A percentile compares a stretch with the other conserved stretches of the same genome.
phyloP scores from a whole-genome alignment of 2,329 filamentous ascomycete species.

The Talaromyces atroroseus region DNA sequence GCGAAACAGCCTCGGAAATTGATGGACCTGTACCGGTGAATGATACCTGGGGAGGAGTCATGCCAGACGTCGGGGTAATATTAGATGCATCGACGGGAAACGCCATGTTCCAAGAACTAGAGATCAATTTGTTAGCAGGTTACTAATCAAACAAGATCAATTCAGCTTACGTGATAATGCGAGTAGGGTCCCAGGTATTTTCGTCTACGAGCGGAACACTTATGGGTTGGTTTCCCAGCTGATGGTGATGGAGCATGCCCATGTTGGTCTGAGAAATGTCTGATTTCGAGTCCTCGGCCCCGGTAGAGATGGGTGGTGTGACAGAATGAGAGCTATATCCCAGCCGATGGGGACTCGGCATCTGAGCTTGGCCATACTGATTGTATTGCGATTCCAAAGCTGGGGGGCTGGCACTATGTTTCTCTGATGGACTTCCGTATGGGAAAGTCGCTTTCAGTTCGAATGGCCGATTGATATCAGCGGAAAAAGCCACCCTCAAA shows the following conservation, averaged over 20 bases:
- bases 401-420: conserved; percentile 58
- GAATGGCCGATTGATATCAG: conserved; percentile 77
- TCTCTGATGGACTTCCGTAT: conserved; percentile 70
- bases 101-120: conserved; percentile 88
- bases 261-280: conserved; percentile 67
- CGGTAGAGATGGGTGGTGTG: conserved; percentile 72
- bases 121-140: conserved; percentile 22
- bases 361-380: conserved; percentile 42
- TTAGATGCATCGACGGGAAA: conserved; percentile 66
- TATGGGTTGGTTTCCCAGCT: conserved; percentile 39
- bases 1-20: conserved; percentile 22
- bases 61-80: conserved; percentile 25
- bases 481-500: conserved; percentile 84
- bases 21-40: conserved; percentile 25
- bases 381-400: conserved; percentile 47
- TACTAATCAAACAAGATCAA: neutral
- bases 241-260: conserved; percentile 33
- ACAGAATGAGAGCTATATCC: conserved; percentile 61
- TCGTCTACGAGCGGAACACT: conserved; percentile 58
- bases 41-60: conserved; percentile 36
- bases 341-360: conserved; percentile 44
- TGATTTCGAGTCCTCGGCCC: conserved; percentile 67
- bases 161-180: conserved; percentile 77
- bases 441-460: conserved; percentile 83
- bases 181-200: conserved; percentile 75